Conservation (phyloP, 768 basidiomycete genomes). For the Boletus speciosus region DNA sequence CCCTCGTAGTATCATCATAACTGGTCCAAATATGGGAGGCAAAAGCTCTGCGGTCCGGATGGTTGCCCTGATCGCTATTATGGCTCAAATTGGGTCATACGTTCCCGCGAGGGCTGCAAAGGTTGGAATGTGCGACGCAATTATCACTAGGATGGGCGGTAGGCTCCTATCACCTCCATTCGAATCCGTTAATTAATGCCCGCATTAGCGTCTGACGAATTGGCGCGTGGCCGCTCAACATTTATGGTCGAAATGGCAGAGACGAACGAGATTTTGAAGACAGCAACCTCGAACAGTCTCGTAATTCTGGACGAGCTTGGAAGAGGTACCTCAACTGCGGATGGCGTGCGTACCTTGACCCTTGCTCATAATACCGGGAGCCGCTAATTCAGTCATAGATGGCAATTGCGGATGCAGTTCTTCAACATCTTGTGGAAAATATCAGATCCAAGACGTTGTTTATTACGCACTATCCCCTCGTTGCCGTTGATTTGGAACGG, state of each 20-base stretch:
- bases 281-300: conserved; percentile 70
- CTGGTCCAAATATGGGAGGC: conserved; percentile 84
- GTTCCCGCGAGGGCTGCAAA: conserved; percentile 78
- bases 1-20: conserved; percentile 65
- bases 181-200: neutral
- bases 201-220: conserved; percentile 74
- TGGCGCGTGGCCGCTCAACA: conserved; percentile 82
- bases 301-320: conserved; percentile 92
- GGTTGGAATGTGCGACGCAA: conserved; percentile 77
- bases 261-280: conserved; percentile 82
- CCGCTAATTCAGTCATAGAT: conserved; percentile 45
- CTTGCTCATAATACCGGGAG: neutral
- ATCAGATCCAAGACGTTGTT: conserved; percentile 76
- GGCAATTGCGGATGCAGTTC: conserved; percentile 81
- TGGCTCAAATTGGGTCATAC: conserved; percentile 88
- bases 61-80: conserved; percentile 71
- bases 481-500: conserved; percentile 65
- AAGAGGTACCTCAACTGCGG: conserved; percentile 88
- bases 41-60: conserved; percentile 84
- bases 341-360: conserved; percentile 54
- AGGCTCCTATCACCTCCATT: conserved; percentile 18
- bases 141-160: conserved; percentile 91
- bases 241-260: conserved; percentile 98
- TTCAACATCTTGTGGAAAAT: conserved; percentile 62
- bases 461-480: conserved; percentile 91